Evolutionary conservation across 2,329 filamentous ascomycete species (phyloP).

Genomic region (Aspergillus sp.): DNA sequence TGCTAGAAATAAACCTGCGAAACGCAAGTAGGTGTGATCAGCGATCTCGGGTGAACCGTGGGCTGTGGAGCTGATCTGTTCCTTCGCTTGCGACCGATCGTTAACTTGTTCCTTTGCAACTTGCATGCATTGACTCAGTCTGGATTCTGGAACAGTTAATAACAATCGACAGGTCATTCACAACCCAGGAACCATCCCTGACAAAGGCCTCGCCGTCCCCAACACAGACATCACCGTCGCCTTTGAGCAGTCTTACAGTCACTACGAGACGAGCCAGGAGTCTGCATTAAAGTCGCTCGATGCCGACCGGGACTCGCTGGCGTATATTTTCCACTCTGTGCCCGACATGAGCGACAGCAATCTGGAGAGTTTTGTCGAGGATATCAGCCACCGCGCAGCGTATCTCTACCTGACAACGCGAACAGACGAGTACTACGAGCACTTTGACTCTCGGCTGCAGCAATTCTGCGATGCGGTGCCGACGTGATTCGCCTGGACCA

Average conservation of each 20-base stretch:
- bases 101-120: not conserved
- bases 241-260: conserved; percentile 15
- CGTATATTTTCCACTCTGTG: conserved; percentile 16
- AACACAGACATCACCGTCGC: conserved; percentile 14
- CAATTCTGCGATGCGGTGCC: conserved; percentile 12
- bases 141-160: not conserved
- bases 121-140: not conserved
- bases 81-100: not conserved
- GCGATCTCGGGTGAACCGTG: not conserved
- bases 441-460: conserved; percentile 10
- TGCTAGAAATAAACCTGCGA: not conserved
- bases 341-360: conserved; percentile 7
- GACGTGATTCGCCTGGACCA: not conserved
- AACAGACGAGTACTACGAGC: conserved; percentile 11
- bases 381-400: conserved; percentile 10
- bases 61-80: not conserved
- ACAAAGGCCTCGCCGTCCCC: conserved; percentile 2
- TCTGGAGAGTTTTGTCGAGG: conserved; percentile 6
- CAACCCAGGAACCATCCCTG: conserved; percentile 17
- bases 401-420: conserved; percentile 13
- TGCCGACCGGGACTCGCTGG: not conserved
- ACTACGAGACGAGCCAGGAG: conserved; percentile 4
- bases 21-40: not conserved
- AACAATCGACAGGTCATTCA: conserved; percentile 11
- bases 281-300: not conserved